phyloP scores from a whole-genome alignment of 2,329 filamentous ascomycete genomes.

The Dryadomyces sulphureus region DNA sequence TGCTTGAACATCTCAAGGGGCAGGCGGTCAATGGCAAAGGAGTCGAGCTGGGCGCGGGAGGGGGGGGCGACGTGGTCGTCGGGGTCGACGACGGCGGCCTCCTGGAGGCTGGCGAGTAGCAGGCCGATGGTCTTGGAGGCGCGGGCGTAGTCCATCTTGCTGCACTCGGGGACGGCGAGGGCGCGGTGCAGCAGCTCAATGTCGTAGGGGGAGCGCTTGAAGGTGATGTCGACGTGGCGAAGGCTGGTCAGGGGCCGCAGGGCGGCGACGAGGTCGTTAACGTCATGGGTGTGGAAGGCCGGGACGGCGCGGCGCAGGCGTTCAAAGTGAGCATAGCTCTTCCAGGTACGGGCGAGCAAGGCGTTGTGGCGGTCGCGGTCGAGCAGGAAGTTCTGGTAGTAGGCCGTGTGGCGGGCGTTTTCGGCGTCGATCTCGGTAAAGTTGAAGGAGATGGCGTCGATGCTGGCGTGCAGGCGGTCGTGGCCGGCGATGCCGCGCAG shows the following conservation, averaged over 20 bases:
- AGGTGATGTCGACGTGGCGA: slow-evolving; percentile 23
- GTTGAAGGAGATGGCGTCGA: slow-evolving; percentile 29
- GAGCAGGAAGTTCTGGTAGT: slow-evolving; percentile 22
- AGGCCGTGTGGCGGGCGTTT: slow-evolving; percentile 21
- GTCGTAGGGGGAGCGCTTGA: slow-evolving; percentile 24
- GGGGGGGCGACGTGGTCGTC: background rate
- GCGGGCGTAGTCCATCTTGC: slow-evolving; percentile 22
- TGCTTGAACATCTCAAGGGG: slow-evolving; percentile 27
- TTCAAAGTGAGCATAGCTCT: slow-evolving; percentile 22
- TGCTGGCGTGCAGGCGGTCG: slow-evolving; percentile 24
- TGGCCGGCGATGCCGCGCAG: slow-evolving; percentile 28
- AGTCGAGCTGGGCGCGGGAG: slow-evolving; percentile 13
- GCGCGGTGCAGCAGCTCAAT: slow-evolving; percentile 22
- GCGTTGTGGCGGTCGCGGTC: slow-evolving; percentile 22
- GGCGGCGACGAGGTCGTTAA: slow-evolving; percentile 14
- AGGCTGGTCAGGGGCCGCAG: slow-evolving; percentile 25
- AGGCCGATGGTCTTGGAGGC: slow-evolving; percentile 20
- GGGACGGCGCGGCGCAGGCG: slow-evolving; percentile 18
- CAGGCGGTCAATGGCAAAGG: slow-evolving; percentile 26
- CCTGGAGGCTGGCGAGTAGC: slow-evolving; percentile 10
- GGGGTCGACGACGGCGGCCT: background rate
- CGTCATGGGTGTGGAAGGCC: slow-evolving; percentile 19
- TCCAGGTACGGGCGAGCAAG: slow-evolving; percentile 21
- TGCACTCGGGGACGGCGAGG: slow-evolving; percentile 23
- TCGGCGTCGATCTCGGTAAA: slow-evolving; percentile 27